Evolutionary conservation across 768 basidiomycete species (phyloP).

Genomic region (Leccinum pellstonianum): DNA sequence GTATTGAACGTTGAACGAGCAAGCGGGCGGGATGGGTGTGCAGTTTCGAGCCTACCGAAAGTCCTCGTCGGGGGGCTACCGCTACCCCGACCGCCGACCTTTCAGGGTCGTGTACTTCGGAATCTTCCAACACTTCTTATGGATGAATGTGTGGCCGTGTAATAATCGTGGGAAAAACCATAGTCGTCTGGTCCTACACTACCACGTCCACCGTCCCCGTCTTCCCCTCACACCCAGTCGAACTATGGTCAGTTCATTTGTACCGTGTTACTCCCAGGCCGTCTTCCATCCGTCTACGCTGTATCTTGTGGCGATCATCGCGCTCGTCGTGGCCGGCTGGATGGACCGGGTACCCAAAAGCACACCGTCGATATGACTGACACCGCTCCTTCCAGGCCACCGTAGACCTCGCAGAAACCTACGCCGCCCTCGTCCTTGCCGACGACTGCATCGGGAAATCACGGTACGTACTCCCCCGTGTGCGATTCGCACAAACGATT

Average conservation of each 20-base stretch:
- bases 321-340: conserved; percentile 22
- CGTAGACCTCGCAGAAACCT: conserved; percentile 86
- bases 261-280: neutral
- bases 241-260: conserved; percentile 27
- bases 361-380: neutral
- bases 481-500: neutral
- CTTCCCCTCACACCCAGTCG: conserved; percentile 1
- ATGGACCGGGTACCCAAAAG: neutral
- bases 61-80: too few species aligned
- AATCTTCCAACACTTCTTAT: too few species aligned
- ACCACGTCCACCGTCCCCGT: conserved; percentile 2
- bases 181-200: too few species aligned
- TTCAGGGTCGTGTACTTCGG: too few species aligned
- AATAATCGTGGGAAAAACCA: too few species aligned
- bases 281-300: neutral
- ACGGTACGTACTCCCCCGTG: conserved; percentile 66
- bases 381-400: conserved; percentile 41
- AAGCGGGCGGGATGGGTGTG: too few species aligned
- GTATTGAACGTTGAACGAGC: too few species aligned
- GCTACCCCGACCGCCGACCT: too few species aligned
- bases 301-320: neutral
- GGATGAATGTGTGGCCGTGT: too few species aligned
- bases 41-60: too few species aligned
- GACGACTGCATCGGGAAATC: conserved; percentile 93
- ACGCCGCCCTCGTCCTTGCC: conserved; percentile 91